Conservation (phyloP, 73 alveolate genomes). For the Stentor coeruleus region DNA sequence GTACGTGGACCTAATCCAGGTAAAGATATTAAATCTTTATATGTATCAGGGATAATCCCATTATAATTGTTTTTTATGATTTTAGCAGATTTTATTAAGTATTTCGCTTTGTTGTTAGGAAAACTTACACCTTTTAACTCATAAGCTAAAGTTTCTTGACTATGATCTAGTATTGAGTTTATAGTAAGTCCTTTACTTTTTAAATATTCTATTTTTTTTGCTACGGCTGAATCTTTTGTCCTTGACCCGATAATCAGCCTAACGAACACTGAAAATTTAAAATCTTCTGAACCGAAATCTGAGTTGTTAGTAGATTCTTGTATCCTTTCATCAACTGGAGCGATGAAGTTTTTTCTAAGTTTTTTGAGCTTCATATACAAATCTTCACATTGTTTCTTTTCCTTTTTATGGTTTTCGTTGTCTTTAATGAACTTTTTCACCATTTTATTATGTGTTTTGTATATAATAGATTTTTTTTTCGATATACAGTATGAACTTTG, state of each 20-base stretch:
- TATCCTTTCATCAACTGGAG: neutral
- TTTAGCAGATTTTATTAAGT: slow-evolving; percentile 70
- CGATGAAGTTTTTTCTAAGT: neutral
- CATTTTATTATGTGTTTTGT: too few species aligned
- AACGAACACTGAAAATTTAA: neutral
- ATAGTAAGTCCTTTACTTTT: slow-evolving; percentile 70
- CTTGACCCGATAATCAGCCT: slow-evolving; percentile 44
- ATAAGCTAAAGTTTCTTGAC: slow-evolving; percentile 50
- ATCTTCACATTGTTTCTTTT: neutral
- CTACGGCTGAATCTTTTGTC: slow-evolving; percentile 84
- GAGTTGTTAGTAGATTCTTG: neutral
- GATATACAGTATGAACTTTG: too few species aligned
- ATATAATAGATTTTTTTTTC: too few species aligned
- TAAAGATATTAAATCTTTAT: slow-evolving; percentile 56
- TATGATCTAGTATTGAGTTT: slow-evolving; percentile 57
- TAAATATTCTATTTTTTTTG: slow-evolving; percentile 61
- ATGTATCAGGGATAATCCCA: slow-evolving; percentile 74
- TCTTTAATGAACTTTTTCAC: too few species aligned
- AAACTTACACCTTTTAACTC: slow-evolving; percentile 65
- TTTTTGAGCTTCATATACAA: neutral
- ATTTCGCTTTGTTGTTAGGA: slow-evolving; percentile 74
- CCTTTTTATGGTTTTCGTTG: too few species aligned
- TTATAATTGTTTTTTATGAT: slow-evolving; percentile 57
- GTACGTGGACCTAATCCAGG: slow-evolving; percentile 93
- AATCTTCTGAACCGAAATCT: neutral